Evolutionary conservation across 768 basidiomycete genomes (phyloP), one percentile per base, ranked within the genome.

Genomic region (Rhodotorula paludigena): DNA sequence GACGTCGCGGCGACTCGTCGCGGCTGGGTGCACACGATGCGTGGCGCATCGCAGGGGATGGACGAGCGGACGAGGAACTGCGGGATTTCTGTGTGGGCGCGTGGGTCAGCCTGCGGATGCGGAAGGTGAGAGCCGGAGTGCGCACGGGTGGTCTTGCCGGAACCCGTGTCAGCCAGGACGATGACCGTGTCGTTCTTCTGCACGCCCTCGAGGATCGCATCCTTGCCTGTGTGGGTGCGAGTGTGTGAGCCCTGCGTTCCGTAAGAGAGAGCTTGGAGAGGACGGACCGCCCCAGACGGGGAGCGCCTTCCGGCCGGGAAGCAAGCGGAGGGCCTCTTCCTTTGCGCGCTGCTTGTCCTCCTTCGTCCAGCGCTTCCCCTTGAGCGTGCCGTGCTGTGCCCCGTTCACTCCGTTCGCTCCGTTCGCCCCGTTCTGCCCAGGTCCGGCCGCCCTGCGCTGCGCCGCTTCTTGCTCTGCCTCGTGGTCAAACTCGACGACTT

Each of bases 81-180:
- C 0, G 96, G 96, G 55, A 98, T 85, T 82, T 99, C 94, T 99
- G 80, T 44, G 55, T 39, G 55, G 49, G 30, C 65, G 32, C 5
- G 21, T 8, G 21, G 21, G 45, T 42, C 41, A 42, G 45, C 21
- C 9, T 9, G 30, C 30, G 2, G 21, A 20, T 20, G n/a, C 10
- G 32, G 30, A 32, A 7, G 49, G 15, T 18, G 66, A 45, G 39
- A 47, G 35, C 10, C 0, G 12, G 41, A 48, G 45, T 16, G 14
- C 91, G 75, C 78, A 94, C 94, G 94, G 56, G 96, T 99, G 0
- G 94, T 94, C 81, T 99, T 99, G 69, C 96, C 96, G 28, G 92
- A 96, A 20, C 96, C 96, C 0, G 96, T 98, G 79, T 99, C 96
- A 45, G 93, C 96, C 4, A 99, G 83, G 15, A 99, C 84, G 51